Evolutionary conservation across 495 filamentous ascomycete genomes (phyloP).

Genomic region (Geoglossum glabrum): DNA sequence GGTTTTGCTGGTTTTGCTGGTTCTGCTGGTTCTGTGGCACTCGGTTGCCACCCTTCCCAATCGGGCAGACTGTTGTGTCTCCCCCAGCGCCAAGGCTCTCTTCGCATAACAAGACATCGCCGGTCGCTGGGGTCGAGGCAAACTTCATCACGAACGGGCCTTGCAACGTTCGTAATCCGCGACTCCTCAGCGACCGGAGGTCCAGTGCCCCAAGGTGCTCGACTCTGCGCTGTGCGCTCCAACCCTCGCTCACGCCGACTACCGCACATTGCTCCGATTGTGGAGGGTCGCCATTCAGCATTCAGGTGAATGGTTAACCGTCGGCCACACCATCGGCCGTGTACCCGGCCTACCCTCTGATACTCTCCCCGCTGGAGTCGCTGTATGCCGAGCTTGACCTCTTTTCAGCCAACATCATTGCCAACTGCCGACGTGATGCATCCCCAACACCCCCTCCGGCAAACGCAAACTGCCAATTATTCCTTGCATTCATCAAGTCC

Average conservation of each 20-base stretch:
- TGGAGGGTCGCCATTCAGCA: neutral
- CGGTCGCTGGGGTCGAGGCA: neutral
- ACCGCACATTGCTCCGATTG: neutral
- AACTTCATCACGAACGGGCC: neutral
- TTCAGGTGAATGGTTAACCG: neutral
- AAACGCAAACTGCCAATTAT: conserved; percentile 1
- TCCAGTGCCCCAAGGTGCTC: neutral
- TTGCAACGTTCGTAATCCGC: neutral
- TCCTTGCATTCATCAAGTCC: conserved; percentile 26
- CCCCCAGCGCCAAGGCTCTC: neutral
- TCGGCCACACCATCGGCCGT: neutral
- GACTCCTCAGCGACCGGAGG: neutral
- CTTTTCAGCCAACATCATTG: neutral
- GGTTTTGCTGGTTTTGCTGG: neutral
- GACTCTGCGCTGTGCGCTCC: neutral
- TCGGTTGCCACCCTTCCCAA: neutral
- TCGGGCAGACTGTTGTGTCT: neutral
- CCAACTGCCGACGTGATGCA: neutral
- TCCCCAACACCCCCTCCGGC: conserved; percentile 4
- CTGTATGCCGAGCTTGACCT: neutral
- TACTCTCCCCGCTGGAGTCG: neutral
- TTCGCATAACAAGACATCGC: neutral
- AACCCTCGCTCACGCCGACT: neutral
- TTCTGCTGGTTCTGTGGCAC: neutral
- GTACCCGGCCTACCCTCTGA: neutral